A percentile compares a stretch with the other conserved stretches of the same genome.
Evolutionary conservation across 2,329 filamentous ascomycete genomes (phyloP).

Genomic region (Bipolaris cookei): DNA sequence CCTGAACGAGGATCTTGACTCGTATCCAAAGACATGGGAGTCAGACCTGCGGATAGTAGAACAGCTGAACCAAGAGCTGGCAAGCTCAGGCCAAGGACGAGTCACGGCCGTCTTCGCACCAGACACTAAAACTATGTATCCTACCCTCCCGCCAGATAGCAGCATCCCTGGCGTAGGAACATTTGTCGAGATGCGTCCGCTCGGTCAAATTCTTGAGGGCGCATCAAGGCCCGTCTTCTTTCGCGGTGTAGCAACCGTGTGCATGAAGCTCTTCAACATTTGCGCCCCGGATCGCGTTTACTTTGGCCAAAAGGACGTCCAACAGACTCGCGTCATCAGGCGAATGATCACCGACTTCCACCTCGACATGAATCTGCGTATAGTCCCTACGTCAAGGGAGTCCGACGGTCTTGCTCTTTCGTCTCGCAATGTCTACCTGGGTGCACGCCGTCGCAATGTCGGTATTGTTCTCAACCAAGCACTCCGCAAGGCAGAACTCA

Average conservation of each 20-base stretch:
- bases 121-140: constrained; percentile 84
- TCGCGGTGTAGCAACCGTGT: constrained; percentile 92
- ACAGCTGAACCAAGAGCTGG: constrained; percentile 73
- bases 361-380: constrained; percentile 73
- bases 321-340: constrained; percentile 90
- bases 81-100: constrained; percentile 61
- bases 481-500: constrained; percentile 71
- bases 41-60: constrained; percentile 72
- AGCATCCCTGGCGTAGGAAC: constrained; percentile 78
- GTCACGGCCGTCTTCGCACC: constrained; percentile 88
- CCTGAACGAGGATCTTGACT: constrained; percentile 81
- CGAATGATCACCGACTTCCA: constrained; percentile 89
- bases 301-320: constrained; percentile 97
- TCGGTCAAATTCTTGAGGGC: constrained; percentile 83
- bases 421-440: constrained; percentile 92
- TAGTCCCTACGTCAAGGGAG: constrained; percentile 78
- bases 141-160: constrained; percentile 75
- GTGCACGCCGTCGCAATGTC: constrained; percentile 71
- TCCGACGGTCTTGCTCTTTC: constrained; percentile 85
- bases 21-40: constrained; percentile 90
- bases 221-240: constrained; percentile 91
- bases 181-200: constrained; percentile 89
- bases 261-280: constrained; percentile 91
- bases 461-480: constrained; percentile 75
- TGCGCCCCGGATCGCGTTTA: constrained; percentile 79